phyloP scores from a whole-genome alignment of 441 rosid genomes.

The Geranium incanum region DNA sequence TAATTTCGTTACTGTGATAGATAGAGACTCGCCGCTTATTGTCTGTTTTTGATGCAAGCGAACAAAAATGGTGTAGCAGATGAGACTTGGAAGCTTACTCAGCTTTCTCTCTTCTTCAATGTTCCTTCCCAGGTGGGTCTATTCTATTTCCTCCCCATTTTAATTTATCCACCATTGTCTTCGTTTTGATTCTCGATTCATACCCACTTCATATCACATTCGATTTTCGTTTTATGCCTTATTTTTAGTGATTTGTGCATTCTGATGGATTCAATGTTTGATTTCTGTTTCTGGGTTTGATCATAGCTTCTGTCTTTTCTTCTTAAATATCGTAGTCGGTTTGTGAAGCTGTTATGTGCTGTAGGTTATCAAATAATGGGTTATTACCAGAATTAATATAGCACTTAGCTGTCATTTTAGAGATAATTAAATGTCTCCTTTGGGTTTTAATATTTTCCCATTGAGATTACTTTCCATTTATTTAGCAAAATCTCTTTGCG shows the following conservation, averaged over 20 bases:
- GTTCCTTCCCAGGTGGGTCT: too few species aligned
- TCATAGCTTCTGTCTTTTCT: not conserved
- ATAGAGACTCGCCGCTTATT: not conserved
- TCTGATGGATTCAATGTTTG: slow-evolving; percentile 16
- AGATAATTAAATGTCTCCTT: not conserved
- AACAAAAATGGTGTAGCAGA: not conserved
- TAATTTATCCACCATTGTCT: too few species aligned
- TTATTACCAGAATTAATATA: not conserved
- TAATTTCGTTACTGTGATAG: too few species aligned
- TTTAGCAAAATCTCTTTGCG: not conserved
- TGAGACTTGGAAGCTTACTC: too few species aligned
- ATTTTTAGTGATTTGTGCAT: not conserved
- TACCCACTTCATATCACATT: not conserved
- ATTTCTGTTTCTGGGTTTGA: slow-evolving; percentile 14
- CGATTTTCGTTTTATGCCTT: not conserved
- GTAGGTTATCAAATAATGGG: not conserved
- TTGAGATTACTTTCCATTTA: not conserved
- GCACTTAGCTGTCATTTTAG: not conserved
- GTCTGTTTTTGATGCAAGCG: not conserved
- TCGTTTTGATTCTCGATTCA: not conserved
- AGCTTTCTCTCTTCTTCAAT: too few species aligned
- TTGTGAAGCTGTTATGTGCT: slow-evolving; percentile 7
- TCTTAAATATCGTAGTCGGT: slow-evolving; percentile 2
- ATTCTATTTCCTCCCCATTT: too few species aligned
- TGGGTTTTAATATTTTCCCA: not conserved